Evolutionary conservation across 2,329 filamentous ascomycete genomes (phyloP).

Genomic region (Cadophora malorum): DNA sequence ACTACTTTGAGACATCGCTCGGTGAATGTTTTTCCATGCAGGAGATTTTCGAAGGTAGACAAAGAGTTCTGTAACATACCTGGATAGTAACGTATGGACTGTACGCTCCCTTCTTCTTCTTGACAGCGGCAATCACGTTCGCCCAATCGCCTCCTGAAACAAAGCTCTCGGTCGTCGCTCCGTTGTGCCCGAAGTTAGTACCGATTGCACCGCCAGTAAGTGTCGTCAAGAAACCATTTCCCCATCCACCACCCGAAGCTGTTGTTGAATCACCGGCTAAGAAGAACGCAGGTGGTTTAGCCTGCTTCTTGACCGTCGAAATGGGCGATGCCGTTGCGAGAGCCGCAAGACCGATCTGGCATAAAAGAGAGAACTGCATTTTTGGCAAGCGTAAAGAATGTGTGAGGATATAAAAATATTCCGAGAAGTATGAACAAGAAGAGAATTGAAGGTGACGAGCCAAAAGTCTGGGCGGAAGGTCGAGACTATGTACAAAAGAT

Average conservation of each 20-base stretch:
- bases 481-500: not conserved
- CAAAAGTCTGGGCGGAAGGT: not conserved
- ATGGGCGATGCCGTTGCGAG: constrained; percentile 10
- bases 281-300: constrained; percentile 47
- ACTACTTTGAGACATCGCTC: not conserved
- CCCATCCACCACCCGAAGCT: constrained; percentile 48
- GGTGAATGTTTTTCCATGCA: not conserved
- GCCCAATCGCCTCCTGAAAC: constrained; percentile 54
- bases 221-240: constrained; percentile 55
- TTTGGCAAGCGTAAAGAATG: not conserved
- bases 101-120: constrained; percentile 44
- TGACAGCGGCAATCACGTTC: constrained; percentile 49
- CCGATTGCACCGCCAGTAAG: constrained; percentile 53
- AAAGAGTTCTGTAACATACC: constrained; percentile 39
- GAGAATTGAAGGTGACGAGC: not conserved
- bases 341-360: not conserved
- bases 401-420: not conserved
- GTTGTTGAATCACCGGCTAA: constrained; percentile 53
- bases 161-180: constrained; percentile 55
- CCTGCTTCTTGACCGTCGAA: not conserved
- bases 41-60: not conserved
- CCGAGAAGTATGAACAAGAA: not conserved
- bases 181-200: constrained; percentile 55
- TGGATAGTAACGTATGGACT: constrained; percentile 57
- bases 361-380: constrained; percentile 20